These are phyloP conservation scores for Azolla pinnata DNA, from an alignment of 75 land plant species.

Conservation along the genomic window DNA sequence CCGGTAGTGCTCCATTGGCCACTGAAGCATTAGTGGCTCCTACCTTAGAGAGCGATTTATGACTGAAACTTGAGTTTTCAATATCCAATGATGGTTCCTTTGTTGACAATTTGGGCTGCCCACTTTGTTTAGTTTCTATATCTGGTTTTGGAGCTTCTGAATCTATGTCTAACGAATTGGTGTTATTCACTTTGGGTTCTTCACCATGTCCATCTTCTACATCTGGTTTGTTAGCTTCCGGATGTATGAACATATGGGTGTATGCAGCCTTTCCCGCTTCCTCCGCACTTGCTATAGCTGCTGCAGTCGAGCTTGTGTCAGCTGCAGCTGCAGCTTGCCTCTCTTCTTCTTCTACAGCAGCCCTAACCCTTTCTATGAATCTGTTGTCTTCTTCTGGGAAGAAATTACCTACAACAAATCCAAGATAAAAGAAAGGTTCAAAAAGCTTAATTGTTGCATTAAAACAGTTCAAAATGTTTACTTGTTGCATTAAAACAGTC, in stretches of 20 bases:
- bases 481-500: no score
- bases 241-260: no score
- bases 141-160: not conserved
- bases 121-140: not conserved
- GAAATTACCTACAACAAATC: conserved; percentile 36
- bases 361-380: conserved; percentile 82
- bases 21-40: not conserved
- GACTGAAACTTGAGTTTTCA: not conserved
- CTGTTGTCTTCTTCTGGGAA: conserved; percentile 96
- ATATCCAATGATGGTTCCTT: no score
- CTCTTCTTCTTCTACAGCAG: conserved; percentile 97
- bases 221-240: not conserved
- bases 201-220: not conserved
- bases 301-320: conserved; percentile 71
- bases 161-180: not conserved
- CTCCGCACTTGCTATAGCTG: conserved; percentile 86
- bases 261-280: conserved; percentile 56
- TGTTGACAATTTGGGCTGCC: not conserved
- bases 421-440: no score
- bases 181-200: not conserved
- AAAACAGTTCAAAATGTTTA: no score
- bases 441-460: no score
- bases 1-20: conserved; percentile 38
- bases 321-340: conserved; percentile 83
- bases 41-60: not conserved